A percentile compares a stretch with the other conserved stretches of the same genome.
phyloP scores from a whole-genome alignment of 306 rosid species.

The Hippophae tibetana region DNA sequence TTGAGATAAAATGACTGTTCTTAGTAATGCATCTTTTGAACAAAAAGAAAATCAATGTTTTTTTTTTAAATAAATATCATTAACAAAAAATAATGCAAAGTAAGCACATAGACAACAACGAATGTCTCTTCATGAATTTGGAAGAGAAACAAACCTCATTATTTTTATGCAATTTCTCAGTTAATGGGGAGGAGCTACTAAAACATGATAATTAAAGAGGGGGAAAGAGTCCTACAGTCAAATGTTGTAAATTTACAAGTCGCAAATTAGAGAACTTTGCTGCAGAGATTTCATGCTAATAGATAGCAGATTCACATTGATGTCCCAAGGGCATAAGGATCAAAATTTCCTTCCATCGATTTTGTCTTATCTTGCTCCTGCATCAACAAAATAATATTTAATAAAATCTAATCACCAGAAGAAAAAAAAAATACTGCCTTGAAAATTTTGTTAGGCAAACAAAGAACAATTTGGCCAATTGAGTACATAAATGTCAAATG shows the following conservation, averaged over 20 bases:
- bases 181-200: constrained; percentile 14
- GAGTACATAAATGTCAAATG: too few relatives aligned
- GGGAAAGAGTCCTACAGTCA: neutral
- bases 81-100: constrained; percentile 16
- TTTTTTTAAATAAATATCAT: constrained; percentile 6
- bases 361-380: constrained; percentile 63
- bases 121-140: constrained; percentile 11
- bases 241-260: constrained; percentile 10
- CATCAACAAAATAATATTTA: constrained; percentile 22
- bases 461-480: neutral
- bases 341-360: constrained; percentile 37
- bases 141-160: constrained; percentile 14
- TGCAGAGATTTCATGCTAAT: constrained; percentile 6
- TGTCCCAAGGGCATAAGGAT: constrained; percentile 37
- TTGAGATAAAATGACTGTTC: too few relatives aligned
- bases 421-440: too few relatives aligned
- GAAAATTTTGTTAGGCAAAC: neutral
- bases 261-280: constrained; percentile 14
- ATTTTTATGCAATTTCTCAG: constrained; percentile 10
- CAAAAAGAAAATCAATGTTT: neutral
- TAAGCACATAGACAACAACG: constrained; percentile 13
- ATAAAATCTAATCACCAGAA: neutral
- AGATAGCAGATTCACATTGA: constrained; percentile 21
- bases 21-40: constrained; percentile 1
- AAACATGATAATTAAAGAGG: constrained; percentile 11